Evolutionary conservation across 768 basidiomycete species (phyloP).

Genomic region (Collybia sordida): DNA sequence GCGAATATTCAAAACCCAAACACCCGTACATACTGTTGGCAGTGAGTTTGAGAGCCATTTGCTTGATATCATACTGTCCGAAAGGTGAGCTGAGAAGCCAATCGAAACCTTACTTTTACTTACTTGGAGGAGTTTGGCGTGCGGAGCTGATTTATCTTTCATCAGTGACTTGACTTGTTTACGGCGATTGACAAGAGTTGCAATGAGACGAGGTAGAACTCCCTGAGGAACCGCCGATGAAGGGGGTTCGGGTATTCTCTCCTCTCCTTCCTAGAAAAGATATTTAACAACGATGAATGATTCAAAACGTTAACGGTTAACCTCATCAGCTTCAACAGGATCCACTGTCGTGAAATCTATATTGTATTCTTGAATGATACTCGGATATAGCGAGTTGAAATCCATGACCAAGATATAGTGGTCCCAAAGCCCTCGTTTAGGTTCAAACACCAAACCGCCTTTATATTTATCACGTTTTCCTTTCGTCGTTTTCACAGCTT

Average conservation of each 20-base stretch:
- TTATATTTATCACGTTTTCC: constrained; percentile 93
- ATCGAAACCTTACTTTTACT: constrained; percentile 6
- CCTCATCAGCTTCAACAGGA: constrained; percentile 61
- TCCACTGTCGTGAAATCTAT: constrained; percentile 99
- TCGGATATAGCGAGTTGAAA: constrained; percentile 98
- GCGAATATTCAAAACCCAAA: constrained; percentile 94
- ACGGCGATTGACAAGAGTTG: constrained; percentile 90
- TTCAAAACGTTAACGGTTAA: constrained; percentile 15
- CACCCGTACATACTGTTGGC: constrained; percentile 99
- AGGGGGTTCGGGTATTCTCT: constrained; percentile 90
- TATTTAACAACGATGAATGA: not conserved
- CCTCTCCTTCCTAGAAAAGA: constrained; percentile 52
- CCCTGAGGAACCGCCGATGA: constrained; percentile 70
- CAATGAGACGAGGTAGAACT: constrained; percentile 94
- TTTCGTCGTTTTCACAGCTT: constrained; percentile 60
- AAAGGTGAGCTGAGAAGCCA: not conserved
- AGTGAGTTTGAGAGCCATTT: constrained; percentile 94
- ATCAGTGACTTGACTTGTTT: constrained; percentile 90
- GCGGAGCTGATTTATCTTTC: constrained; percentile 79
- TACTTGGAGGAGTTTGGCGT: constrained; percentile 83
- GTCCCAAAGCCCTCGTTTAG: constrained; percentile 95
- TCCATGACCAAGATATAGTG: constrained; percentile 99
- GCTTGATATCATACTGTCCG: constrained; percentile 90
- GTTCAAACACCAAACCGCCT: constrained; percentile 96
- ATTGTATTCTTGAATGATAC: constrained; percentile 99